Percentiles rank a stretch among this genome's conserved stretches.
These are phyloP conservation scores for sorghum (Sorghum bicolor) DNA, from an alignment of 176 grass and related monocot genomes.

Conservation along the genomic window DNA sequence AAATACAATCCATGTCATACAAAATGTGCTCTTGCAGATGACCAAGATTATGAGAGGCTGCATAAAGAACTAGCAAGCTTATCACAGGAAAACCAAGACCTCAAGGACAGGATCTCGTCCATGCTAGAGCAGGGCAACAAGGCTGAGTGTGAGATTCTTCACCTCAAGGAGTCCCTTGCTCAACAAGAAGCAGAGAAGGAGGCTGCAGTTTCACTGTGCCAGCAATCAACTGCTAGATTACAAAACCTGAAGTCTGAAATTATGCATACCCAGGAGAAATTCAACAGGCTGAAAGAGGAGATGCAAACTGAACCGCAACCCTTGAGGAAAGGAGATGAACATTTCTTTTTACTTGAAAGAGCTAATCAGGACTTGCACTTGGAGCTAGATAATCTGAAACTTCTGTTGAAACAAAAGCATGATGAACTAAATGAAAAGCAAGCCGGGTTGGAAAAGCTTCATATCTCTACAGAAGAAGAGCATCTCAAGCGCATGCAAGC, in stretches of 20 bases:
- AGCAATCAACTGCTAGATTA: slow-evolving; percentile 62
- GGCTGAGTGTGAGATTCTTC: slow-evolving; percentile 44
- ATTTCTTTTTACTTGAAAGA: slow-evolving; percentile 52
- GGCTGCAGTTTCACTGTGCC: slow-evolving; percentile 45
- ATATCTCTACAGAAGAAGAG: slow-evolving; percentile 64
- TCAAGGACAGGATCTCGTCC: slow-evolving; percentile 53
- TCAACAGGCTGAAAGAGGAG: slow-evolving; percentile 74
- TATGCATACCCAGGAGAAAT: slow-evolving; percentile 69
- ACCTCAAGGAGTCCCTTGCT: slow-evolving; percentile 56
- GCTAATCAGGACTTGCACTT: slow-evolving; percentile 50
- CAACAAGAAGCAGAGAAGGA: slow-evolving; percentile 66
- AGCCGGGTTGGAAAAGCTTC: slow-evolving; percentile 58
- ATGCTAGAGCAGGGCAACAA: slow-evolving; percentile 40
- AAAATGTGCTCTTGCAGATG: slow-evolving; percentile 31
- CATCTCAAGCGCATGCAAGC: slow-evolving; percentile 69
- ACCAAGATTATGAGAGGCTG: slow-evolving; percentile 53
- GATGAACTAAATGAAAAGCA: slow-evolving; percentile 67
- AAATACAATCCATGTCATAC: slow-evolving; percentile 17
- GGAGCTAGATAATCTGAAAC: slow-evolving; percentile 60
- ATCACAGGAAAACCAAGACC: slow-evolving; percentile 68
- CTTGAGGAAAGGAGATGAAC: slow-evolving; percentile 32
- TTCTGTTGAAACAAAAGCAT: slow-evolving; percentile 52
- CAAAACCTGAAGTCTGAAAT: slow-evolving; percentile 62
- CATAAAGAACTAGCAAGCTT: slow-evolving; percentile 72
- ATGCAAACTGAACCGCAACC: slow-evolving; percentile 45